Conservation (phyloP, 1,284 basidiomycete species). For the Bondarzewia mesenterica region DNA sequence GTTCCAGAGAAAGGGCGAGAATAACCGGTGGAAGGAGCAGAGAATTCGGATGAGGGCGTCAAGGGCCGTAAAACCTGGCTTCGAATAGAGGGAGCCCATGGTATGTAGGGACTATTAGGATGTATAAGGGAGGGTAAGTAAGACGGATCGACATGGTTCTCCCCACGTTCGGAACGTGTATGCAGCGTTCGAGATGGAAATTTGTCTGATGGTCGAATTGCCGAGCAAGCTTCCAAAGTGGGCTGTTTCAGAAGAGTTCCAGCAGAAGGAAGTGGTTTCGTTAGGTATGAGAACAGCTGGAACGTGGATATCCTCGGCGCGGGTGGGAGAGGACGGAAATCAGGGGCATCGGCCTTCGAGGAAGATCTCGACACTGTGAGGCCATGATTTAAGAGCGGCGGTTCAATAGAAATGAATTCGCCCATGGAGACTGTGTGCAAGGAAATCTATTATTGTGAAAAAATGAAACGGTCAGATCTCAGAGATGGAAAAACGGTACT, state of each 20-base stretch:
- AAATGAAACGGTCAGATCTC: too few relatives aligned
- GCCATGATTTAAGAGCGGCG: too few relatives aligned
- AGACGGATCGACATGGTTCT: not conserved
- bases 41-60: not conserved
- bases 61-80: conserved; percentile 1
- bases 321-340: not conserved
- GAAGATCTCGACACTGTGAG: too few relatives aligned
- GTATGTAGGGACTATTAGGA: conserved; percentile 5
- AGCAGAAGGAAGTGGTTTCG: not conserved
- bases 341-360: not conserved
- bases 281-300: not conserved
- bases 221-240: not conserved
- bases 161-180: not conserved
- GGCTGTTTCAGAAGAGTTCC: not conserved
- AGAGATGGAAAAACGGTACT: too few relatives aligned
- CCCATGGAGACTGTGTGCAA: too few relatives aligned
- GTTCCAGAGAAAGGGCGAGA: not conserved
- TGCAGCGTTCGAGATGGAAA: not conserved
- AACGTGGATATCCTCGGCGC: not conserved
- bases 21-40: not conserved
- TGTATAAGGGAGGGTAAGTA: conserved; percentile 1
- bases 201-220: too few relatives aligned
- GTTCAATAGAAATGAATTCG: too few relatives aligned
- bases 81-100: conserved; percentile 2
- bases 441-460: too few relatives aligned